Conservation (phyloP, 805 yeast genomes). For the Metahyphopichia silvanorum region DNA sequence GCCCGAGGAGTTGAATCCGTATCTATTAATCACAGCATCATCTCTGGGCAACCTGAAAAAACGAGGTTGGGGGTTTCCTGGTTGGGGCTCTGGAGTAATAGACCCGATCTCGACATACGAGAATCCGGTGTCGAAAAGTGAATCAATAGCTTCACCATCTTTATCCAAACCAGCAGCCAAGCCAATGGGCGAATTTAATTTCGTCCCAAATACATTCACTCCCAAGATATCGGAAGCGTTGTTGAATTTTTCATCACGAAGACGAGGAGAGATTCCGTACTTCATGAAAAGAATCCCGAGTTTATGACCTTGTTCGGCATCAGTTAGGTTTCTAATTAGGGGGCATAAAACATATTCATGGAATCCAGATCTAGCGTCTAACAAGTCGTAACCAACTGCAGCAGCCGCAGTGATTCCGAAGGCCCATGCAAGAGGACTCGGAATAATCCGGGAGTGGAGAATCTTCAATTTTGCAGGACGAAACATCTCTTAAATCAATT, state of each 20-base stretch:
- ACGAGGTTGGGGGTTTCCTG: constrained; percentile 92
- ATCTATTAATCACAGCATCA: constrained; percentile 89
- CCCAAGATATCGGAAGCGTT: constrained; percentile 37
- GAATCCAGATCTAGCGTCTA: constrained; percentile 64
- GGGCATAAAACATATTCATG: constrained; percentile 86
- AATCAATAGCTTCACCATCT: constrained; percentile 86
- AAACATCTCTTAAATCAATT: no score
- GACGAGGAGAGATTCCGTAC: constrained; percentile 62
- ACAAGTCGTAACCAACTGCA: constrained; percentile 44
- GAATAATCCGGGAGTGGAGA: constrained; percentile 2
- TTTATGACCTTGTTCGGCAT: constrained; percentile 84
- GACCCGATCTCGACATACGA: constrained; percentile 92
- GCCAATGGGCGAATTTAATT: constrained; percentile 76
- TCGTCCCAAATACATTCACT: constrained; percentile 64
- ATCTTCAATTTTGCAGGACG: no score
- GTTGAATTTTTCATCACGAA: constrained; percentile 52
- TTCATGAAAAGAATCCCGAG: constrained; percentile 70
- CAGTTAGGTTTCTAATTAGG: constrained; percentile 59
- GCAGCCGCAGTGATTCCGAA: constrained; percentile 15
- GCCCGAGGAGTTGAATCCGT: constrained; percentile 92
- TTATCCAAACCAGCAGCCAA: constrained; percentile 96
- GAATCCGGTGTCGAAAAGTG: constrained; percentile 74
- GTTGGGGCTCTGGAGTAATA: constrained; percentile 88
- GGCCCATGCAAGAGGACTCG: neutral
- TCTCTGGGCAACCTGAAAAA: constrained; percentile 83